phyloP scores from a whole-genome alignment of 768 basidiomycete species.

The Hygrophorus russula region DNA sequence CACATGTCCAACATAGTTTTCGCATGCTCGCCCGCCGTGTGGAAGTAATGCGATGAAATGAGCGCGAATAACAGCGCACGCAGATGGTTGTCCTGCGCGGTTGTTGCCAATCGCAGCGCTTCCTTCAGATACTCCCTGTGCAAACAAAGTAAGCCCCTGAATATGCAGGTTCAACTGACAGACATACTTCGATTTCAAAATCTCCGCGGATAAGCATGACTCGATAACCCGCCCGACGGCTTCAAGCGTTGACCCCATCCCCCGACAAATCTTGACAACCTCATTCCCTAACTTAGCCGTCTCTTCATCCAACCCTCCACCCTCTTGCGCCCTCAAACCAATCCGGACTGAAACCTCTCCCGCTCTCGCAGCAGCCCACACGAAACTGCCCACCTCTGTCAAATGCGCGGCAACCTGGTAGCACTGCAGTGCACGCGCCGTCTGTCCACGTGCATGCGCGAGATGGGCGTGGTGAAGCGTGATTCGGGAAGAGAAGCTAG shows the following conservation, averaged over 20 bases:
- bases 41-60: constrained; percentile 57
- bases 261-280: constrained; percentile 33
- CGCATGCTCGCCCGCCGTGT: constrained; percentile 63
- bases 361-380: constrained; percentile 36
- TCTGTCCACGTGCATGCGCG: constrained; percentile 51
- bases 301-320: constrained; percentile 17
- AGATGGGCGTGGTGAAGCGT: constrained; percentile 64
- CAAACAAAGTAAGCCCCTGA: neutral
- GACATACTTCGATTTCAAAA: constrained; percentile 52
- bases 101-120: constrained; percentile 46
- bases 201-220: constrained; percentile 43
- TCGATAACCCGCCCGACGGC: constrained; percentile 45
- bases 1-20: constrained; percentile 52
- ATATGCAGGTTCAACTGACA: constrained; percentile 7
- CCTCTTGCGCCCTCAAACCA: constrained; percentile 22
- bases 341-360: constrained; percentile 41
- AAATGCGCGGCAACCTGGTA: constrained; percentile 54
- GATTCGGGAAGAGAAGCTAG: constrained; percentile 46
- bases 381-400: constrained; percentile 24
- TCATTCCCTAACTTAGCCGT: constrained; percentile 22
- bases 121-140: constrained; percentile 45
- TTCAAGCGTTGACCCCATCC: constrained; percentile 42
- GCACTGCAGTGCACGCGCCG: constrained; percentile 42
- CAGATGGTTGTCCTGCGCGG: constrained; percentile 59
- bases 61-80: constrained; percentile 61